These are phyloP conservation scores for Gloeopeniophorella convolvens DNA, from an alignment of 768 basidiomycete genomes.

Conservation along the genomic window DNA sequence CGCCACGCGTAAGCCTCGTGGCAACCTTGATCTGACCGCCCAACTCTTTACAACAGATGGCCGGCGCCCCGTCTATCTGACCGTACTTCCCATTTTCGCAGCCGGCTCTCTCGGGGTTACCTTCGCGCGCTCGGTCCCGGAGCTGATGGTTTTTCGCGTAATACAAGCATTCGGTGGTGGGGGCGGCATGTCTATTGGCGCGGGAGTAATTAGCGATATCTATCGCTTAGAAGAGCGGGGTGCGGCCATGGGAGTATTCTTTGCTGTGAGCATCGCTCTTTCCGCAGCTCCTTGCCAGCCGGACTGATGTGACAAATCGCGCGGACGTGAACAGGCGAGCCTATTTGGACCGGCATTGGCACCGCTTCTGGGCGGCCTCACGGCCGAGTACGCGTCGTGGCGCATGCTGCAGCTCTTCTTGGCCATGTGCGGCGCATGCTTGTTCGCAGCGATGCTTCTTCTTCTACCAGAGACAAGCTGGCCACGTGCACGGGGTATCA, in stretches of 20 bases:
- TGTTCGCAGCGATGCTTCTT: constrained; percentile 34
- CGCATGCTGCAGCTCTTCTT: constrained; percentile 47
- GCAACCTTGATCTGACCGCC: background rate
- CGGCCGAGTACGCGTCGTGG: constrained; percentile 62
- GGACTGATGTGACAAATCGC: too few species aligned
- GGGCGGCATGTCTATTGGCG: constrained; percentile 48
- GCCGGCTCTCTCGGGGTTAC: constrained; percentile 58
- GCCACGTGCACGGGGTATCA: constrained; percentile 49
- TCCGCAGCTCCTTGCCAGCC: too few species aligned
- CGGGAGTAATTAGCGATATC: constrained; percentile 59
- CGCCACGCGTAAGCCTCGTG: background rate
- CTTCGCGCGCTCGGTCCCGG: constrained; percentile 33
- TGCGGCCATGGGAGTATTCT: constrained; percentile 52
- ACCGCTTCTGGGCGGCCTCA: constrained; percentile 50
- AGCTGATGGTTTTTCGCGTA: constrained; percentile 55
- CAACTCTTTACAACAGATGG: constrained; percentile 45
- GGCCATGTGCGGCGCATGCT: constrained; percentile 34
- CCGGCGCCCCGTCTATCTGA: constrained; percentile 51
- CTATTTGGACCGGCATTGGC: constrained; percentile 58
- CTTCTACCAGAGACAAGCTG: constrained; percentile 66
- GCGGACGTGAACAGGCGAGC: constrained; percentile 35
- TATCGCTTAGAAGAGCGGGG: constrained; percentile 58
- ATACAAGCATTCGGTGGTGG: constrained; percentile 62
- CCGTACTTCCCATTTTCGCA: constrained; percentile 50
- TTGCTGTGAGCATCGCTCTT: constrained; percentile 34